Conservation (phyloP, 257 asterid species). For the Cruciata laevipes region DNA sequence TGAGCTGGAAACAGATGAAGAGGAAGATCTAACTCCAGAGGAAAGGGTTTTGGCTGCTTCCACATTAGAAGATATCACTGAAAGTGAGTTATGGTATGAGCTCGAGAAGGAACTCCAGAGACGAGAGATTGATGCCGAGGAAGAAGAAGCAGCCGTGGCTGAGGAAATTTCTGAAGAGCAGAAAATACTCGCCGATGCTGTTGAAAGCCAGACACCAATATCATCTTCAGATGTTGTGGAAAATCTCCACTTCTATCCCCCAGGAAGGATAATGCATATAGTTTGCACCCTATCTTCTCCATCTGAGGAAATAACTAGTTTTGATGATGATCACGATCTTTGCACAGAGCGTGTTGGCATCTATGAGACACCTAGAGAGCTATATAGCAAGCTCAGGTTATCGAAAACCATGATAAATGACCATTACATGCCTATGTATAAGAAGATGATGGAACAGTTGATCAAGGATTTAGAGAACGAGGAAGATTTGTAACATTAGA, state of each 20-base stretch:
- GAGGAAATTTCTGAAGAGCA: conserved; percentile 75
- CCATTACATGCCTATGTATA: conserved; percentile 94
- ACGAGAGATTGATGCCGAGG: conserved; percentile 42
- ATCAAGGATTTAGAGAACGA: conserved; percentile 64
- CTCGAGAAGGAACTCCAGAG: conserved; percentile 69
- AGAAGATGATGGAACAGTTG: conserved; percentile 80
- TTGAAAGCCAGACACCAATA: conserved; percentile 52
- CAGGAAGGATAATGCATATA: conserved; percentile 78
- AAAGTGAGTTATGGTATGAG: conserved; percentile 83
- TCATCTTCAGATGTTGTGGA: conserved; percentile 63
- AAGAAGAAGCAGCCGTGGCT: conserved; percentile 56
- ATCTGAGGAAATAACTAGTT: conserved; percentile 23
- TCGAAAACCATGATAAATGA: conserved; percentile 84
- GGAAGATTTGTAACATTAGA: conserved; percentile 32
- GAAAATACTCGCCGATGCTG: conserved; percentile 48
- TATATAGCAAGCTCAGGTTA: conserved; percentile 73
- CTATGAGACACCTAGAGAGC: conserved; percentile 63
- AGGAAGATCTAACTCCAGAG: conserved; percentile 38
- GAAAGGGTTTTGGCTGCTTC: conserved; percentile 38
- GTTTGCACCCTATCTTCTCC: conserved; percentile 40
- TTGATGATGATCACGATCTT: conserved; percentile 10
- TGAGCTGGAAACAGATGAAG: conserved; percentile 55
- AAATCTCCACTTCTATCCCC: conserved; percentile 65
- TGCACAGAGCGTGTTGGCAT: conserved; percentile 54
- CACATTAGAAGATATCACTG: conserved; percentile 46